Evolutionary conservation across 2,329 filamentous ascomycete species (phyloP), one percentile per base, ranked within the genome.

Genomic region (Penicillium sp.): DNA sequence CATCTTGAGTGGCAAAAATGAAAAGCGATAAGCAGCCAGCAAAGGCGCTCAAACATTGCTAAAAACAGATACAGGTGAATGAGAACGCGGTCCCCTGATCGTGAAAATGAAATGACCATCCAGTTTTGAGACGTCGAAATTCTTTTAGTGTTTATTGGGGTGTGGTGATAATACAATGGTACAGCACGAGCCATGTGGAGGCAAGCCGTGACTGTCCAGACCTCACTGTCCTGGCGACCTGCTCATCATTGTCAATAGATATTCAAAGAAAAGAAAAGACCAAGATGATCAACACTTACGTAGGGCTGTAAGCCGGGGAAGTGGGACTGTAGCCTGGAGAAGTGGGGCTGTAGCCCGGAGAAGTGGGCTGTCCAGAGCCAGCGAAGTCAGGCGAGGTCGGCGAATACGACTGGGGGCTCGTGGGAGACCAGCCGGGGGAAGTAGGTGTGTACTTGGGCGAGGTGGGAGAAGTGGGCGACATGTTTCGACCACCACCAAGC

Each of bases 401-500:
- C 41, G 72, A 75, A 45, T 70, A 71, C 12, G 62, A 61, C 52
- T 68, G 61, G 42, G 70, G 69, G 40, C 66, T 69, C 29, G 68
- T 70, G 13, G 67, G 64, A 40, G 63, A 66, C 60, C 67, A 71
- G 30, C 69, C 69, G 49, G 73, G 72, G 42, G 73, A 77, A 25
- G 72, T 74, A 14, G 74, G 72, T 22, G 73, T 76, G 54, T 76
- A 78, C 59, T 72, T 70, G 13, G 70, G 70, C 36, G 69, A 72
- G 1, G 70, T 73, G 6, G 70, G 70, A 4, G 69, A 71, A 14
- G 65, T 68, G 13, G 66, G 66, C 17, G 65, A 68, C 32, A 68
- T 51, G 44, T 65, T 64, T 37, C 62, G 64, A 39, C 55, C 61
- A 35, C 64, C 65, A 48, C 63, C 65, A 43, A 69, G 61, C 37